Evolutionary conservation across 305 asterid genomes (phyloP).

Genomic region (Coffea humblotiana): DNA sequence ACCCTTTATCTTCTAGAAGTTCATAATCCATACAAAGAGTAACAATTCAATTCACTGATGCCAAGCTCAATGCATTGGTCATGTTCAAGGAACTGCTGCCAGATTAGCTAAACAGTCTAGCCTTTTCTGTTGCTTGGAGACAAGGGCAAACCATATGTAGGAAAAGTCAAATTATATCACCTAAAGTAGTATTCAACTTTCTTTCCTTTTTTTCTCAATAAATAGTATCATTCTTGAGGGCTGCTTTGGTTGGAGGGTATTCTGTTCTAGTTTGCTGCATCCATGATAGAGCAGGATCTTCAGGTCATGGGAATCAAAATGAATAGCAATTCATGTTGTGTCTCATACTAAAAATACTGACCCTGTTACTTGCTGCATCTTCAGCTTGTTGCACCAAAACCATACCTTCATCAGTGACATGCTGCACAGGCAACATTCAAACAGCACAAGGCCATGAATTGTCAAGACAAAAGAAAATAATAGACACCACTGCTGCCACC

Average conservation of each 20-base stretch:
- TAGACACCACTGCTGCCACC: not conserved
- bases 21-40: not conserved
- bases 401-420: slow-evolving; percentile 95
- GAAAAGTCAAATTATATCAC: not conserved
- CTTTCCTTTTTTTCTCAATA: not conserved
- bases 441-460: slow-evolving; percentile 7
- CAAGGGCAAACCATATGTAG: not conserved
- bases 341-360: not conserved
- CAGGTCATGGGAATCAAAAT: not conserved
- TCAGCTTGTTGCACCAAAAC: slow-evolving; percentile 95
- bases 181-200: not conserved
- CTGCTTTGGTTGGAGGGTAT: not conserved
- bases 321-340: not conserved
- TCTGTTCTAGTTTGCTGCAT: not conserved
- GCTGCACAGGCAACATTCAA: slow-evolving; percentile 41
- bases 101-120: not conserved
- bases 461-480: slow-evolving; percentile 21
- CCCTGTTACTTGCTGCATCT: slow-evolving; percentile 88
- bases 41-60: not conserved
- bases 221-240: not conserved
- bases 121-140: not conserved
- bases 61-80: not conserved
- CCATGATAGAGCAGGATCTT: not conserved
- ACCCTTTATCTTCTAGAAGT: not conserved
- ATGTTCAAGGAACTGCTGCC: not conserved